Evolutionary conservation across 768 basidiomycete species (phyloP).

Genomic region (Boletus rubroflammeus): DNA sequence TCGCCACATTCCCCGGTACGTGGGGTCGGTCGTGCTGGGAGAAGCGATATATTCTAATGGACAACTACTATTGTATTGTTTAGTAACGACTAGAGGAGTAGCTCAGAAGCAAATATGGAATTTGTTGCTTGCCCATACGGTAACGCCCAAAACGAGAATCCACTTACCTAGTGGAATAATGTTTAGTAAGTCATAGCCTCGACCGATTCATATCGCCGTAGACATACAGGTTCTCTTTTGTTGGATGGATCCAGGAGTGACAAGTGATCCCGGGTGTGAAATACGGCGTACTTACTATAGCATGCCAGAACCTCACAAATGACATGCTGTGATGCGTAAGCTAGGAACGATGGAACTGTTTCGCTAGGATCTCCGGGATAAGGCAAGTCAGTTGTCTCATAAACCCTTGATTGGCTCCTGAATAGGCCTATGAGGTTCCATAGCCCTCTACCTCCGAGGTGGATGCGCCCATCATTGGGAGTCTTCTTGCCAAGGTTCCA

Average conservation of each 20-base stretch:
- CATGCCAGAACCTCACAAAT: not conserved
- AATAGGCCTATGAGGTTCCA: not conserved
- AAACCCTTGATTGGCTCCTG: conserved; percentile 2
- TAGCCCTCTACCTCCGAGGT: conserved; percentile 9
- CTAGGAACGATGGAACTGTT: not conserved
- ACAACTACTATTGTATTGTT: not conserved
- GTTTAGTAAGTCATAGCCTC: conserved; percentile 17
- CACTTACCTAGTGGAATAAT: not conserved
- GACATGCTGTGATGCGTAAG: not conserved
- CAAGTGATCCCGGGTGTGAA: not conserved
- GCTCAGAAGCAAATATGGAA: not conserved
- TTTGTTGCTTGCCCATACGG: not conserved
- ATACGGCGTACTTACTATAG: not conserved
- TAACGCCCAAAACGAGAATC: not conserved
- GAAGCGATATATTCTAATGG: not conserved
- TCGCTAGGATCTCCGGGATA: conserved; percentile 10
- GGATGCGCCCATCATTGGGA: not conserved
- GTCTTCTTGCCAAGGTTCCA: not conserved
- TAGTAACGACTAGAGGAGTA: not conserved
- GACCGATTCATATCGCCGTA: conserved; percentile 5
- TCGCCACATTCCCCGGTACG: not conserved
- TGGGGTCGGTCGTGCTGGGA: not conserved
- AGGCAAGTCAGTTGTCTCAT: conserved; percentile 1
- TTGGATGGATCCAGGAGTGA: conserved; percentile 1
- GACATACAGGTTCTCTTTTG: not conserved